These are phyloP conservation scores for Talinum fruticosum DNA, from an alignment of 148 eudicot genomes.

Conservation along the genomic window DNA sequence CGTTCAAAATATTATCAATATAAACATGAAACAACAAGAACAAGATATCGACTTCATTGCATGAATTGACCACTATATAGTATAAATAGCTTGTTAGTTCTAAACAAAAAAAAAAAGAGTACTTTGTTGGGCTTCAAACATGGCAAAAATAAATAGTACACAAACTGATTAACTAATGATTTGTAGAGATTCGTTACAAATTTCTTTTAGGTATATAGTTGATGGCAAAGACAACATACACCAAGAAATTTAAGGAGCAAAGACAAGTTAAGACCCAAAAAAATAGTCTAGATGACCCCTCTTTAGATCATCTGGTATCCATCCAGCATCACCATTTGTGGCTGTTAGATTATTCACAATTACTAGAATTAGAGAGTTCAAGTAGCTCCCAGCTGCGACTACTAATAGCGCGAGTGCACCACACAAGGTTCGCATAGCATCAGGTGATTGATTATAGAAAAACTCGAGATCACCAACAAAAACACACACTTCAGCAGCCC, in stretches of 20 bases:
- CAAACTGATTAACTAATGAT: too few relatives aligned
- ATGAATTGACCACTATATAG: too few relatives aligned
- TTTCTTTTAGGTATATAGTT: slow-evolving; percentile 31
- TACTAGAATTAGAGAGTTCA: slow-evolving; percentile 32
- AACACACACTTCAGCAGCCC: slow-evolving; percentile 40
- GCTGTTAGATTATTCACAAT: slow-evolving; percentile 31
- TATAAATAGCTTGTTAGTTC: too few relatives aligned
- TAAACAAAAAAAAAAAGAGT: too few relatives aligned
- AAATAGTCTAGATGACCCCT: slow-evolving; percentile 40
- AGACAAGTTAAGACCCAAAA: slow-evolving; percentile 34
- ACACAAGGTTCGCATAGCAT: slow-evolving; percentile 42
- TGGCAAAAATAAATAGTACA: too few relatives aligned
- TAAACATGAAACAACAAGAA: too few relatives aligned
- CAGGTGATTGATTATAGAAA: slow-evolving; percentile 40
- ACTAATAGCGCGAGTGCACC: slow-evolving; percentile 32
- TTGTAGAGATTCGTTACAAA: too few relatives aligned
- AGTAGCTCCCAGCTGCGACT: slow-evolving; percentile 30
- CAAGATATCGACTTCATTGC: too few relatives aligned
- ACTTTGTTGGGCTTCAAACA: too few relatives aligned
- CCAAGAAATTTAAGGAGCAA: slow-evolving; percentile 31
- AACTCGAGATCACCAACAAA: slow-evolving; percentile 39
- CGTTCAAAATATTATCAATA: too few relatives aligned
- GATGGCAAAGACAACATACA: slow-evolving; percentile 29
- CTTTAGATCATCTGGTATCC: slow-evolving; percentile 44
- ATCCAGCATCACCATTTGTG: slow-evolving; percentile 26